Conservation (phyloP, 1,284 basidiomycete species). For the Fomitiporia mediterranea region DNA sequence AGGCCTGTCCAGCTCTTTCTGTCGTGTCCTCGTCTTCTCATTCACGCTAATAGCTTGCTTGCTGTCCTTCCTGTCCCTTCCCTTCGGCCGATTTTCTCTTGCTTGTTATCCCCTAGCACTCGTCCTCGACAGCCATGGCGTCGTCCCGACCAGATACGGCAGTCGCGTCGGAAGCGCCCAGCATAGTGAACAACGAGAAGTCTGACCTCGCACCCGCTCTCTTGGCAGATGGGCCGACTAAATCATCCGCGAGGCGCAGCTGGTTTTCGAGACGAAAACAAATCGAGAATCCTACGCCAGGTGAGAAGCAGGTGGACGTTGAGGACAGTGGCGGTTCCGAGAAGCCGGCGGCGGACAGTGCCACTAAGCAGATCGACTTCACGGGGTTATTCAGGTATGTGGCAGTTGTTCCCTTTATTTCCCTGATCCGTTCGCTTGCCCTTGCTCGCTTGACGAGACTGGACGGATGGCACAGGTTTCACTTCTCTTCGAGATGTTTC, state of each 20-base stretch:
- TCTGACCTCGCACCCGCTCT: neutral
- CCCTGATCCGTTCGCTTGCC: neutral
- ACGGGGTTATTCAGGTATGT: constrained; percentile 15
- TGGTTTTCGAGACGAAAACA: constrained; percentile 16
- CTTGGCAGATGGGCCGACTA: neutral
- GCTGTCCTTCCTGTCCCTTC: neutral
- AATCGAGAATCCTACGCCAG: constrained; percentile 8
- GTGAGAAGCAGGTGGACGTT: constrained; percentile 2
- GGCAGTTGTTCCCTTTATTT: neutral
- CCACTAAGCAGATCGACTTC: constrained; percentile 2
- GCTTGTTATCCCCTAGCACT: neutral
- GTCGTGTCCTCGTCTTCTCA: too few relatives aligned
- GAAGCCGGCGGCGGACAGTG: neutral
- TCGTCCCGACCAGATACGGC: constrained; percentile 13
- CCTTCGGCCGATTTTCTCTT: neutral
- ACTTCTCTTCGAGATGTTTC: too few relatives aligned
- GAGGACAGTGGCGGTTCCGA: neutral
- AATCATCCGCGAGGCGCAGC: neutral
- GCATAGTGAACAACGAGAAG: neutral
- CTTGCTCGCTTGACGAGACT: neutral
- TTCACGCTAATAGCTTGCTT: too few relatives aligned
- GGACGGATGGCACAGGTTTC: too few relatives aligned
- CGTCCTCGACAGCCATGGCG: constrained; percentile 1
- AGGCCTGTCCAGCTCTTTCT: too few relatives aligned
- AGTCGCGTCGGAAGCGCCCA: constrained; percentile 5